These are phyloP conservation scores for Neobulgaria alba DNA, from an alignment of 2,329 filamentous ascomycete genomes.

Conservation along the genomic window DNA sequence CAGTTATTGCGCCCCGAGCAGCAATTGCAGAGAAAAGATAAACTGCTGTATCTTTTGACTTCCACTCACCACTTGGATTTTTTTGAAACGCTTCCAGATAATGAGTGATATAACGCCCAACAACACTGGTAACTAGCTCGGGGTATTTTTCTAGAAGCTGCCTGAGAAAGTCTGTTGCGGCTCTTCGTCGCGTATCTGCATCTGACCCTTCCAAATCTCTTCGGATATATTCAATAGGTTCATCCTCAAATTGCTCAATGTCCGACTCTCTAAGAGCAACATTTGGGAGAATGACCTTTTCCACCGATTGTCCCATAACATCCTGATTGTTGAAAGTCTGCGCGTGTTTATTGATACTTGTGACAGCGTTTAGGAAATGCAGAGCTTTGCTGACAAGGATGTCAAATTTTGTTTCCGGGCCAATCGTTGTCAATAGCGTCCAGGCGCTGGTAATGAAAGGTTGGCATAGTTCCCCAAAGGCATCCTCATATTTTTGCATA, in stretches of 20 bases:
- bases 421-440: constrained; percentile 80
- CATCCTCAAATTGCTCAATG: constrained; percentile 92
- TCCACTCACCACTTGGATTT: constrained; percentile 68
- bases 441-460: constrained; percentile 87
- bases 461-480: constrained; percentile 70
- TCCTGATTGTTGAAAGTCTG: constrained; percentile 75
- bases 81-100: constrained; percentile 70
- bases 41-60: constrained; percentile 95
- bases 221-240: constrained; percentile 96
- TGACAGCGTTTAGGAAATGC: constrained; percentile 87
- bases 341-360: constrained; percentile 68
- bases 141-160: constrained; percentile 88
- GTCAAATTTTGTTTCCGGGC: constrained; percentile 86
- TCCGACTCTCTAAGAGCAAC: constrained; percentile 87
- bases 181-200: constrained; percentile 82
- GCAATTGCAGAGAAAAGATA: constrained; percentile 94
- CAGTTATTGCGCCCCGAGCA: constrained; percentile 80
- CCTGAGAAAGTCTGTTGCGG: constrained; percentile 88
- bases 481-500: constrained; percentile 91
- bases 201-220: constrained; percentile 93
- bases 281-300: constrained; percentile 93
- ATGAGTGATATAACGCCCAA: constrained; percentile 76
- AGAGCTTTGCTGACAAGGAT: constrained; percentile 88
- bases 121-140: constrained; percentile 73
- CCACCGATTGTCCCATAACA: constrained; percentile 77